Percentiles rank a stretch among this genome's conserved stretches.
These are phyloP conservation scores for Phyllosticta ampelicida DNA, from an alignment of 2,329 filamentous ascomycete genomes.

Conservation along the genomic window DNA sequence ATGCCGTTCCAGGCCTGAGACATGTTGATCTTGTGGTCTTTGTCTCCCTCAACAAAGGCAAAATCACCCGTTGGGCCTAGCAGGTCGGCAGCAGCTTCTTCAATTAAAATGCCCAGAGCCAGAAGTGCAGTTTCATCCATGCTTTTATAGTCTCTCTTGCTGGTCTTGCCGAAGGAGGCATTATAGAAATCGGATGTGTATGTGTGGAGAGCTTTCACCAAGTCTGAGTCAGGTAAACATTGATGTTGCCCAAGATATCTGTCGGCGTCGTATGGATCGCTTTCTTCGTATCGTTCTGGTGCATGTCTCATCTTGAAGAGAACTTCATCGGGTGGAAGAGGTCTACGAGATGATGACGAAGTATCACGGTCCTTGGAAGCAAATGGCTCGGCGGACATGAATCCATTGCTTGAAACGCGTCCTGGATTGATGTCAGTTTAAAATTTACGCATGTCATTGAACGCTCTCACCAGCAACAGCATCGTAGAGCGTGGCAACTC, in stretches of 20 bases:
- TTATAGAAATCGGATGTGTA: constrained; percentile 59
- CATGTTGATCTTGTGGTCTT: background rate
- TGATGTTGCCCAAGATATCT: constrained; percentile 42
- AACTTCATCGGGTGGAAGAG: constrained; percentile 57
- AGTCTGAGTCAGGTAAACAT: constrained; percentile 54
- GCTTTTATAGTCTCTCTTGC: constrained; percentile 40
- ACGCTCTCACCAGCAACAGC: constrained; percentile 43
- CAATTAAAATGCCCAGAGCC: constrained; percentile 62
- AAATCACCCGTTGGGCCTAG: constrained; percentile 58
- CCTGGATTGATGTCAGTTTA: constrained; percentile 27
- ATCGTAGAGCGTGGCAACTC: constrained; percentile 54
- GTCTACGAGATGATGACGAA: constrained; percentile 19
- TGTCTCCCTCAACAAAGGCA: constrained; percentile 54
- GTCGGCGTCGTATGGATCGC: constrained; percentile 60
- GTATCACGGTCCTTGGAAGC: constrained; percentile 19
- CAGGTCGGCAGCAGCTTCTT: constrained; percentile 53
- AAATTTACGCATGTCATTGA: background rate
- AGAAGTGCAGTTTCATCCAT: constrained; percentile 72
- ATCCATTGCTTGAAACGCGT: constrained; percentile 37
- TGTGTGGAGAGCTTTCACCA: constrained; percentile 57
- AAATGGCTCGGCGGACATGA: constrained; percentile 28
- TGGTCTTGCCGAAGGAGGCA: constrained; percentile 13
- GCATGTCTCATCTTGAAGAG: constrained; percentile 56
- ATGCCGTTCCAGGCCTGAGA: background rate
- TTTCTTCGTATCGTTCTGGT: constrained; percentile 56